These are phyloP conservation scores for Tetrapisispora pingtungensis DNA, from an alignment of 805 yeast genomes.

Conservation along the genomic window DNA sequence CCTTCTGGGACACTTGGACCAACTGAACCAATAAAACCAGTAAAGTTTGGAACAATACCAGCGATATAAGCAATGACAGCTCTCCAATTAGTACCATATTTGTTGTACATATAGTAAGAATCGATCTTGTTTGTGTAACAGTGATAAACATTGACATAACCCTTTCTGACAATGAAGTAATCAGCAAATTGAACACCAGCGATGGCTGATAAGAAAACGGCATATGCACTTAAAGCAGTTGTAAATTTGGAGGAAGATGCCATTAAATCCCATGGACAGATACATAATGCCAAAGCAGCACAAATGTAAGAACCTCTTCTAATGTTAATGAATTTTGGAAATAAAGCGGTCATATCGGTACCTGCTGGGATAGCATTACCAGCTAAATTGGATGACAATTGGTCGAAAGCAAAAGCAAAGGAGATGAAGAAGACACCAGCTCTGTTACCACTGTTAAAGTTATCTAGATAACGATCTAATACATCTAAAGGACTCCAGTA, in stretches of 20 bases:
- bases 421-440: constrained; percentile 75
- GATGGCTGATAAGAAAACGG: constrained; percentile 73
- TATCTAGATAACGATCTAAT: constrained; percentile 50
- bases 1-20: constrained; percentile 71
- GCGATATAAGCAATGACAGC: constrained; percentile 70
- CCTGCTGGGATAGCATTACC: constrained; percentile 66
- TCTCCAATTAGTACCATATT: constrained; percentile 69
- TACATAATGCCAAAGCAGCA: constrained; percentile 57
- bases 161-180: constrained; percentile 65
- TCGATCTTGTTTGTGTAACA: constrained; percentile 43
- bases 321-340: constrained; percentile 57
- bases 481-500: constrained; percentile 83
- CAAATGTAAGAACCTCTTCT: constrained; percentile 75
- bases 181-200: constrained; percentile 69
- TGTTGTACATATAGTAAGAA: constrained; percentile 48
- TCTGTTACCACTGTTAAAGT: constrained; percentile 45
- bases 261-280: constrained; percentile 78
- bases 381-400: constrained; percentile 67
- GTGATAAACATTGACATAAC: constrained; percentile 52
- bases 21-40: constrained; percentile 80
- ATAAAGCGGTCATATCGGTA: constrained; percentile 57
- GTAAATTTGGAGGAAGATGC: constrained; percentile 64
- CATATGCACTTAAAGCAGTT: constrained; percentile 68
- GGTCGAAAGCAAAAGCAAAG: constrained; percentile 62
- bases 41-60: constrained; percentile 75